Evolutionary conservation across 129 eudicot species (phyloP), one percentile per base, ranked within the genome.

Genomic region (Chrysanthemum makinoi): DNA sequence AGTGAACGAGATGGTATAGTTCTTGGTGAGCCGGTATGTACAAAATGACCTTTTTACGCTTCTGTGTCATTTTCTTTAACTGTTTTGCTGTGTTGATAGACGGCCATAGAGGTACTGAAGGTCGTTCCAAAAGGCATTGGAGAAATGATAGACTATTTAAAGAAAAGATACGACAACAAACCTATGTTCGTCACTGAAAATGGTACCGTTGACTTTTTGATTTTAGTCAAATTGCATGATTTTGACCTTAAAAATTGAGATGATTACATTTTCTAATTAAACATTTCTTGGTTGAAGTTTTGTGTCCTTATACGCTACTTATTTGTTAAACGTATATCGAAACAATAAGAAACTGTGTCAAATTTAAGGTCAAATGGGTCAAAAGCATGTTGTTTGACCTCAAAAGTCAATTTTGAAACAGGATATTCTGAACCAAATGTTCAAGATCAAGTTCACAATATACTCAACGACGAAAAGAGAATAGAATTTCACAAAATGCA

Each of bases 131-230:
- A 79, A 62, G 97, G 92, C 68, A 82, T 88, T 80, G 87, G 84
- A 73, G 81, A 83, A 59, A 59, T 80, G 62, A 62, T 91, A 59
- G 67, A 76, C 28, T 91, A 86, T 82, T 15, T 88, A 15, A 84
- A 73, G 76, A 76, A 70, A 22, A 88, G 92, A 80, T 91, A 88
- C 70, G 57, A 83, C 68, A 88, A 86, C 87, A 91, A 74, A 73
- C 89, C 90, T 14, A 86, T 88, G 84, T 86, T 81, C 77, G 69
- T 91, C 18, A 88, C 95, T 24, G 97, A 91, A 82, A 91, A 91
- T 77, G 96, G 97, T 91, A 10, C 26, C 0, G 19, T 26, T 49
- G 69, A 58, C 43, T 12, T 68, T 59, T 46, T 19, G 19, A 28
- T 11, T 2, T 2, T 52, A 8, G 57, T 79, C 83, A 54, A 33